These are phyloP conservation scores for Bertia moriformis DNA, from an alignment of 2,329 filamentous ascomycete genomes.

Conservation along the genomic window DNA sequence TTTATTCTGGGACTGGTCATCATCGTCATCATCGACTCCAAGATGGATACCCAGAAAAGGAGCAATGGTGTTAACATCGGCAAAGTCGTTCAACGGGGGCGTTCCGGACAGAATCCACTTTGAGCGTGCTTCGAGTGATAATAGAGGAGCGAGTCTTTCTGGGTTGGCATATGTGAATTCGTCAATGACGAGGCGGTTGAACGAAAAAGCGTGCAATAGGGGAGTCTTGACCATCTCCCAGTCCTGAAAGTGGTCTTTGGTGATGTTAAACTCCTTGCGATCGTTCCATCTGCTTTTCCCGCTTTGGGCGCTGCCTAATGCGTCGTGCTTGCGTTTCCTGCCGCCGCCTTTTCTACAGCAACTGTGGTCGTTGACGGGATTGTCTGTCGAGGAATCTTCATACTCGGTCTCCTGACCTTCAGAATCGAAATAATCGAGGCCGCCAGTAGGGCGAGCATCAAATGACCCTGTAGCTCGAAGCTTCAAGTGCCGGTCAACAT, in stretches of 20 bases:
- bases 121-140: background rate
- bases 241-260: slow-evolving; percentile 5
- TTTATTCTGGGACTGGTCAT: slow-evolving; percentile 4
- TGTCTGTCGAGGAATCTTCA: background rate
- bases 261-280: background rate
- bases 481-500: background rate
- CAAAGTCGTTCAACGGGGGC: slow-evolving; percentile 38
- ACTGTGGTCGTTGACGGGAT: too few species aligned
- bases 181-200: slow-evolving; percentile 45
- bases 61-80: slow-evolving; percentile 43
- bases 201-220: slow-evolving; percentile 43
- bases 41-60: slow-evolving; percentile 37
- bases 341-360: too few species aligned
- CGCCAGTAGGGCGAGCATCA: background rate
- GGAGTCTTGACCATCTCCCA: slow-evolving; percentile 14
- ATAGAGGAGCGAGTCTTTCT: slow-evolving; percentile 2
- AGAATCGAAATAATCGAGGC: background rate
- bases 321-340: background rate
- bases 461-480: too few species aligned
- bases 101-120: slow-evolving; percentile 51
- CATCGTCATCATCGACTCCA: slow-evolving; percentile 33
- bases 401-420: background rate
- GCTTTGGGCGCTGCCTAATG: slow-evolving; percentile 11
- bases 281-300: slow-evolving; percentile 3
- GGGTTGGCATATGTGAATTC: slow-evolving; percentile 44